phyloP scores from a whole-genome alignment of 495 filamentous ascomycete genomes.

The Apodospora peruviana region DNA sequence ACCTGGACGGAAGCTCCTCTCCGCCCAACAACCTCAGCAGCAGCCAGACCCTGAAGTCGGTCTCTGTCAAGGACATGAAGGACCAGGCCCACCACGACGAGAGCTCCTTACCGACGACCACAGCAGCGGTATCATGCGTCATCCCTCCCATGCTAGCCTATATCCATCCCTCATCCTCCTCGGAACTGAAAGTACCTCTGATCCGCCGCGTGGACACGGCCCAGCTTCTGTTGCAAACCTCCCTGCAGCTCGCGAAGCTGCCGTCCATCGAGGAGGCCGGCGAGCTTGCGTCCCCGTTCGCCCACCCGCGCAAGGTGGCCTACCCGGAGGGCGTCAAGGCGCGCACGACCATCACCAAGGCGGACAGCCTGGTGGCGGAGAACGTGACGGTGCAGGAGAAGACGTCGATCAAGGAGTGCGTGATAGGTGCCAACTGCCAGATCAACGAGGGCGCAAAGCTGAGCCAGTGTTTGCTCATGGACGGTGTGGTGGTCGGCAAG shows the following conservation, averaged over 20 bases:
- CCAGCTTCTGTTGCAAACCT: constrained; percentile 70
- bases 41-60: background rate
- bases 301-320: constrained; percentile 72
- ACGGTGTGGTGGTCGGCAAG: constrained; percentile 75
- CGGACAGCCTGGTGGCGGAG: constrained; percentile 72
- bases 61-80: background rate
- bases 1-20: background rate
- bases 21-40: background rate
- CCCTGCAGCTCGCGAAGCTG: constrained; percentile 77
- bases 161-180: constrained; percentile 47
- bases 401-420: constrained; percentile 78
- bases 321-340: constrained; percentile 71
- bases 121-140: too few relatives aligned
- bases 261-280: constrained; percentile 61
- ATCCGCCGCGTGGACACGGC: constrained; percentile 85
- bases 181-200: constrained; percentile 41
- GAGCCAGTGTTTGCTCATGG: constrained; percentile 81
- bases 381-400: constrained; percentile 83
- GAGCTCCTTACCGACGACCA: constrained; percentile 41
- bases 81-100: background rate
- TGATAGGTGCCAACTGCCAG: constrained; percentile 79
- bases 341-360: constrained; percentile 66
- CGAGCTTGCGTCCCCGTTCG: constrained; percentile 57
- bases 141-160: constrained; percentile 75
- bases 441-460: constrained; percentile 77